phyloP scores from a whole-genome alignment of 345 rosid genomes.

The Dipteronia sinensis region DNA sequence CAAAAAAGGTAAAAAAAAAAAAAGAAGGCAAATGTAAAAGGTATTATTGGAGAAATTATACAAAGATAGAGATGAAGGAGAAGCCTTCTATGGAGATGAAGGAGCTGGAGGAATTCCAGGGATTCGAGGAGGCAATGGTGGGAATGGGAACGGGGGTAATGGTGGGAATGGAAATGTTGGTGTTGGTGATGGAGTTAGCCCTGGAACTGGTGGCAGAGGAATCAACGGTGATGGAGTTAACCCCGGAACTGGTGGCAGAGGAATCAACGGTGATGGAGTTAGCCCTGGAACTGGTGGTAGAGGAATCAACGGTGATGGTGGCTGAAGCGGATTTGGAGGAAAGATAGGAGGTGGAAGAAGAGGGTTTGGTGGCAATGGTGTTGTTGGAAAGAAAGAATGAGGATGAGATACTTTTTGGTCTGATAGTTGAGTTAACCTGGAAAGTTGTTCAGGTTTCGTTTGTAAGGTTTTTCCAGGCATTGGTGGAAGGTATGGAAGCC shows the following conservation, averaged over 20 bases:
- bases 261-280: too few species aligned
- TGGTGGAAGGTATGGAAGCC: slow-evolving; percentile 44
- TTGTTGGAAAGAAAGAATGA: slow-evolving; percentile 13
- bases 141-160: slow-evolving; percentile 31
- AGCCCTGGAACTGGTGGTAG: too few species aligned
- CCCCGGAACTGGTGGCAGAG: too few species aligned
- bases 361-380: slow-evolving; percentile 27
- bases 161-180: slow-evolving; percentile 35
- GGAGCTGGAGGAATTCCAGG: slow-evolving; percentile 50
- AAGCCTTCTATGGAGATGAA: slow-evolving; percentile 5
- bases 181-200: slow-evolving; percentile 45
- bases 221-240: slow-evolving; percentile 31
- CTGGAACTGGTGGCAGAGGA: slow-evolving; percentile 50
- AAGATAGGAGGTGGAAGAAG: slow-evolving; percentile 17
- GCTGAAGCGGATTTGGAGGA: slow-evolving; percentile 25
- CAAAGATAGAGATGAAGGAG: slow-evolving; percentile 27
- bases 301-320: not conserved
- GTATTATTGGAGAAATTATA: slow-evolving; percentile 13
- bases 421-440: slow-evolving; percentile 2
- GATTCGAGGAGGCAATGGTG: slow-evolving; percentile 37
- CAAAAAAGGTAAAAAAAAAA: not conserved
- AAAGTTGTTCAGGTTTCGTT: slow-evolving; percentile 8
- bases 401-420: slow-evolving; percentile 17
- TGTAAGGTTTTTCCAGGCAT: slow-evolving; percentile 29
- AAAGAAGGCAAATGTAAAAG: not conserved